Percentiles rank a stretch among this genome's conserved stretches.
Evolutionary conservation across 2,329 filamentous ascomycete species (phyloP).

Genomic region (Whalleya microplaca): DNA sequence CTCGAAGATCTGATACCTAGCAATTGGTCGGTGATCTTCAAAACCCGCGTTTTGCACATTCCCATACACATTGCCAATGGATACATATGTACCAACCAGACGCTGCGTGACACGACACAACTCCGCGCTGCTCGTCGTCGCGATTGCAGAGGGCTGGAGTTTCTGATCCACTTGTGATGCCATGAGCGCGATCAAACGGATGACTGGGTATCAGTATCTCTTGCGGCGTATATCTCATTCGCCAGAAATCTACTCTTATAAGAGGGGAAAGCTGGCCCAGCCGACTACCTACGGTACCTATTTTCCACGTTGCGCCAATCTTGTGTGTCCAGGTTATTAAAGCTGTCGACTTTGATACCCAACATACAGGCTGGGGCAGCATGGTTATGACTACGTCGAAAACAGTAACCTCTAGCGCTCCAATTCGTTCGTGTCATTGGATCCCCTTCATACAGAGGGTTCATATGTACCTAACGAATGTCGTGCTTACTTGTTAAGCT

Average conservation of each 20-base stretch:
- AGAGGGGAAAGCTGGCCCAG: constrained; percentile 14
- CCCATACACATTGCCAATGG: constrained; percentile 17
- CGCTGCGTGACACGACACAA: constrained; percentile 28
- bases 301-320: constrained; percentile 20
- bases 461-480: constrained; percentile 32
- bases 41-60: constrained; percentile 24
- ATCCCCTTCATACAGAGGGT: constrained; percentile 16
- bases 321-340: constrained; percentile 17
- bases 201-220: constrained; percentile 23
- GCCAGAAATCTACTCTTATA: constrained; percentile 13
- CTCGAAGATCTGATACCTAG: constrained; percentile 1
- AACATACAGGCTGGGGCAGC: constrained; percentile 19
- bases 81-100: constrained; percentile 20
- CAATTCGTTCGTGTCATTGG: constrained; percentile 36
- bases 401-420: constrained; percentile 17
- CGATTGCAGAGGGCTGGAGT: constrained; percentile 14
- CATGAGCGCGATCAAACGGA: not conserved
- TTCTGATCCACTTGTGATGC: constrained; percentile 15
- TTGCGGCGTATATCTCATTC: constrained; percentile 12
- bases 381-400: constrained; percentile 14
- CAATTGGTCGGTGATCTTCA: constrained; percentile 26
- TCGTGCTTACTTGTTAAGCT: constrained; percentile 10
- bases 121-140: constrained; percentile 16
- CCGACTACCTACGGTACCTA: constrained; percentile 16
- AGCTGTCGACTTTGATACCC: constrained; percentile 19